Evolutionary conservation across 306 rosid genomes (phyloP).

Genomic region (Casuarina equisetifolia): DNA sequence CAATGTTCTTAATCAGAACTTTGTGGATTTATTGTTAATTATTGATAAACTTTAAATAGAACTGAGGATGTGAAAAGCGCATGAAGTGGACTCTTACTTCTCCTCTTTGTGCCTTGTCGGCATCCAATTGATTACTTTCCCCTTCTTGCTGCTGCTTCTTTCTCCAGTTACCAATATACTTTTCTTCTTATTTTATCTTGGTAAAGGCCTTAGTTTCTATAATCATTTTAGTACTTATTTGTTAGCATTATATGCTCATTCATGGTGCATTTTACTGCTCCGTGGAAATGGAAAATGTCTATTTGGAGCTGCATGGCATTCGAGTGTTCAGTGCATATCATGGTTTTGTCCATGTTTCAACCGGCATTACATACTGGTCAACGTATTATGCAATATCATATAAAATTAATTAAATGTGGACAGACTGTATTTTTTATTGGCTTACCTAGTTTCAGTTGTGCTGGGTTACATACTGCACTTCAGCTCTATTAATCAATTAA

Average conservation of each 20-base stretch:
- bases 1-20: not conserved
- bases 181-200: not conserved
- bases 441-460: not conserved
- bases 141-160: not conserved
- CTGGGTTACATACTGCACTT: not conserved
- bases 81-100: not conserved
- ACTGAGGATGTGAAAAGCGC: not conserved
- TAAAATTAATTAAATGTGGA: not conserved
- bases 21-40: not conserved
- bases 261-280: not conserved
- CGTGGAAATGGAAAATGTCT: constrained; percentile 4
- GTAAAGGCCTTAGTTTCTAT: not conserved
- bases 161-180: not conserved
- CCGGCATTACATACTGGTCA: not conserved
- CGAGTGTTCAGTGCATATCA: not conserved
- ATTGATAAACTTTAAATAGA: not conserved
- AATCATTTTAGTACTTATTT: not conserved
- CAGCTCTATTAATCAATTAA: not conserved
- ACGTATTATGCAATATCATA: not conserved
- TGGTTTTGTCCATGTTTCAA: not conserved
- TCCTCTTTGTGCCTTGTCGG: not conserved
- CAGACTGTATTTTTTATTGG: not conserved
- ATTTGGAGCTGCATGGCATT: not conserved
- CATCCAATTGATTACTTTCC: constrained; percentile 10
- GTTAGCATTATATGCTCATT: not conserved